Base-by-base conservation (phyloP, 768 basidiomycete genomes). In the Mrakia blollopis region DNA sequence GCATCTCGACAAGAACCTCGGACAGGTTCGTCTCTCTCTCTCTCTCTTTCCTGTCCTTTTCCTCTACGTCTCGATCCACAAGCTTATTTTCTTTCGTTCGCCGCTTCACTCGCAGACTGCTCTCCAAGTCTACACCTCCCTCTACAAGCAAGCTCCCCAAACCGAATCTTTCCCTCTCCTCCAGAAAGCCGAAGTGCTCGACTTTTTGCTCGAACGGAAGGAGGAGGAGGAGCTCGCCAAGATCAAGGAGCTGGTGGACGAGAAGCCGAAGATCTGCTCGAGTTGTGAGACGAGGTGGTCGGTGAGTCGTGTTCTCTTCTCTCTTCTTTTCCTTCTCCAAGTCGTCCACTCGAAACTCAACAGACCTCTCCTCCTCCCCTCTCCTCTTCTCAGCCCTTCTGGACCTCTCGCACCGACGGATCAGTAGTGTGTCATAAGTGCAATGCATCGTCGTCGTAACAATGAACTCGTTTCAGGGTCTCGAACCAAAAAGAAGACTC, bases 181-280 rank as follows among this genome's bases (percentile, higher is more conserved):
- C 35, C 91, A 96, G 71, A 95, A 95, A 83, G 94, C 94, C 11
- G 88, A 89, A 25, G 89, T 93, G 25, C 86, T 98, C 28, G 96
- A 98, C n/a, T 37, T 37, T 54, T 30, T 72, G 62, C 65, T 67
- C 41, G 10, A 54, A 32, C 3, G 69, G 41, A 52, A n/a, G 14
- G 28, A 28, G 44, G n/a, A n/a, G 13, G 69, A 47, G 57, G 57
- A 25, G 25, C 13, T 9, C n/a, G 57, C 63, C 47, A 50, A 50
- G 28, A 16, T 44, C 47, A n/a, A 50, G 18, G 28, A 30, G 8
- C 44, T 50, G 47, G 68, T 37, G 37, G 44, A 69, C 25, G 68
- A 35, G 25, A 54, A 71, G 7, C 28, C 28, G 5, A 54, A 37
- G 47, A 21, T n/a, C 44, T 71, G 69, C 28, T n/a, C 25, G 28